phyloP scores from a whole-genome alignment of 345 rosid genomes.

The Salix koriyanagi region DNA sequence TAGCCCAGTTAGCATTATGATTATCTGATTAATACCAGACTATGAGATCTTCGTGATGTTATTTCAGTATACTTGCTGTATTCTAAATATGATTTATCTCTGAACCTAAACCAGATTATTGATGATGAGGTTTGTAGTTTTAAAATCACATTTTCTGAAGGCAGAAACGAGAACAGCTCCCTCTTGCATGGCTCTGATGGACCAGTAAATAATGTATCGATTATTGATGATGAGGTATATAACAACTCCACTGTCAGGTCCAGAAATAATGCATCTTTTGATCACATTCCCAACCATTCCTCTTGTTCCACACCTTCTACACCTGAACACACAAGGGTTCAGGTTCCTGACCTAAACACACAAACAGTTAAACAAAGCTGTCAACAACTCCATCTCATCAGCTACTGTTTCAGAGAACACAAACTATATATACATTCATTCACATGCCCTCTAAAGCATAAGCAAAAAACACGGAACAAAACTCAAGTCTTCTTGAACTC shows the following conservation, averaged over 20 bases:
- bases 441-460: background rate
- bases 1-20: too few species aligned
- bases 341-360: background rate
- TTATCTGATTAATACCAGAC: background rate
- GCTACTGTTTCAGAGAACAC: background rate
- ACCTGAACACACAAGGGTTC: background rate
- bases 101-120: background rate
- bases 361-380: background rate
- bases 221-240: background rate
- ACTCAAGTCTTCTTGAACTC: background rate
- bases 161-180: background rate
- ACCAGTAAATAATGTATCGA: background rate
- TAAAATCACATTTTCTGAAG: background rate
- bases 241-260: background rate
- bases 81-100: background rate
- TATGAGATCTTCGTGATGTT: too few species aligned
- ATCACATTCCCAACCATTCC: background rate
- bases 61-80: background rate
- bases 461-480: background rate
- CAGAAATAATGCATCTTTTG: background rate
- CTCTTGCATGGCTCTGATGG: background rate
- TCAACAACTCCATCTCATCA: background rate
- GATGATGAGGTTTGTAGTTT: background rate
- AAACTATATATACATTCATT: slow-evolving; percentile 1
- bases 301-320: background rate